Conservation (phyloP, 345 rosid genomes). For the Nasturtium officinale region DNA sequence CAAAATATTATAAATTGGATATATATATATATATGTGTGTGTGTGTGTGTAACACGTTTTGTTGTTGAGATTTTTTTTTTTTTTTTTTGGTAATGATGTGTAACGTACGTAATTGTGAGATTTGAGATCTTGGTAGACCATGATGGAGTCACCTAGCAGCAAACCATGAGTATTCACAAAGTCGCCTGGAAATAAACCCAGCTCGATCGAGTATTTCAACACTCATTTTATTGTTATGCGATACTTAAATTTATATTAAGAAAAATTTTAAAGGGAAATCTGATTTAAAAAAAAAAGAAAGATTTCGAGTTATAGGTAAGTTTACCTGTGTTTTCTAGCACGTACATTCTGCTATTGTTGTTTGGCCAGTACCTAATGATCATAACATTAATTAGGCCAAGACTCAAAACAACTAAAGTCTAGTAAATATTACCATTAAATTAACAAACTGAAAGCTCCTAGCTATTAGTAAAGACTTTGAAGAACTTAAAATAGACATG, state of each 20-base stretch:
- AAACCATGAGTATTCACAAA: constrained; percentile 82
- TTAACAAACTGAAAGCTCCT: not conserved
- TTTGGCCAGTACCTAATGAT: constrained; percentile 94
- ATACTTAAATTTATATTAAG: not conserved
- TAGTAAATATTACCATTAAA: not conserved
- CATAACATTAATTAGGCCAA: constrained; percentile 24
- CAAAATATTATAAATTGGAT: too few relatives aligned
- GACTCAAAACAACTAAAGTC: constrained; percentile 14
- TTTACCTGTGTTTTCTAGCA: constrained; percentile 93
- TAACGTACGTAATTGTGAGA: constrained; percentile 68
- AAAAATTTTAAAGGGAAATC: not conserved
- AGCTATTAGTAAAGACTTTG: not conserved
- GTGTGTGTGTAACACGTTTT: constrained; percentile 4
- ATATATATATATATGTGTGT: not conserved
- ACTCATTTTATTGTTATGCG: not conserved
- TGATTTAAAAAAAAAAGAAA: too few relatives aligned
- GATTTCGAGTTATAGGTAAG: not conserved
- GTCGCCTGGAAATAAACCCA: constrained; percentile 57
- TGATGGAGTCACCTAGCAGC: constrained; percentile 79
- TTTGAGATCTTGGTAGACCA: constrained; percentile 67
- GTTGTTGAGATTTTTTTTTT: too few relatives aligned
- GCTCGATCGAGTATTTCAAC: not conserved
- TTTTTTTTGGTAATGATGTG: too few relatives aligned
- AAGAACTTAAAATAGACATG: not conserved
- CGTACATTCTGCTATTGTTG: constrained; percentile 97